Evolutionary conservation across 2,329 filamentous ascomycete species (phyloP), one percentile per base, ranked within the genome.

Genomic region (Eutypa lata): DNA sequence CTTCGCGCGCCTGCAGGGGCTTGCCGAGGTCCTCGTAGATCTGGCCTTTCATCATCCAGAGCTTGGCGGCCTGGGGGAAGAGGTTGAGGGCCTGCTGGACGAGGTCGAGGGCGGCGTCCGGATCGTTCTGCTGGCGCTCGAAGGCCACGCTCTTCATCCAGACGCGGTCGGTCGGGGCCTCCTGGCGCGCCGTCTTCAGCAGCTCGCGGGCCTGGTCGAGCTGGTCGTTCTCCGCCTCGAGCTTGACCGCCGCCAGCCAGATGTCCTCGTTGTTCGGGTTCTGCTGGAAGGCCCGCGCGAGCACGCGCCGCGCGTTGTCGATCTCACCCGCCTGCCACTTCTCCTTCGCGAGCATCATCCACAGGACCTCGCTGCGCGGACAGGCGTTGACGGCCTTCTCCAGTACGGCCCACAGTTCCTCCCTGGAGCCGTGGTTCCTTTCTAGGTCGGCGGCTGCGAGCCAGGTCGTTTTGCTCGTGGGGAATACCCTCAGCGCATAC

Each of bases 21-120:
- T 91, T 91, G 62, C 83, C 86, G 46, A 91, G 81, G 43, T 86
- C 82, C 66, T 97, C 89, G 77, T 99, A 99, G 57, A 97, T 94
- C 68, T 99, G 94, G 0, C 95, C 94, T 73, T 99, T 99, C 77
- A 96, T 90, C 89, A 97, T 97, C 88, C 93, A 97, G 22, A 99
- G 80, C 73, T 97, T 97, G 49, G 90, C 81, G 13, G 88, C 84
- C 44, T 86, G 83, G 1, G 94, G 93, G 75, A 96, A 99, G 10
- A 90, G 81, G 59, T 92, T 87, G 35, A 99, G 76, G 1, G 88
- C 94, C 67, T 95, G 88, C 54, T 92, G 90, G 43, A 90, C 90
- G 11, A 99, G 84, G 64, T 95, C 89, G 14, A 99, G 80, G 0
- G 94, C 92, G 1, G 86, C 84, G 46, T 96, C 90, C 24, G 79